phyloP scores from a whole-genome alignment of 345 rosid genomes.

The Populus ilicifolia region DNA sequence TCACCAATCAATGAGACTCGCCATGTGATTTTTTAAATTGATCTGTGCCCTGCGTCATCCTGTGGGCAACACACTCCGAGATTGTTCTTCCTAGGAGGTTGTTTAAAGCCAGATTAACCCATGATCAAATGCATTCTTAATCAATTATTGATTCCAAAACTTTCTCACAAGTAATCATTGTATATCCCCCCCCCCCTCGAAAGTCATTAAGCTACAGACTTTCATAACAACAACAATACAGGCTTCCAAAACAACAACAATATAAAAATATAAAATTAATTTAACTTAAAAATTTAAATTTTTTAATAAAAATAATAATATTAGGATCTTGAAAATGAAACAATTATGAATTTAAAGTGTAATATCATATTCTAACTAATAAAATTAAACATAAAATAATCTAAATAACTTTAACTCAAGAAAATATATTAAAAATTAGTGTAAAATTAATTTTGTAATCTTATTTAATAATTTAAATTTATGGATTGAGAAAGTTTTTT shows the following conservation, averaged over 20 bases:
- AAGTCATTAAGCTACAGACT: neutral
- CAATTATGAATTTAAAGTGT: fast-evolving
- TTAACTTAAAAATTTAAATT: too few relatives aligned
- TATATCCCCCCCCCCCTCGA: too few relatives aligned
- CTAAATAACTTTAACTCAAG: too few relatives aligned
- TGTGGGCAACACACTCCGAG: conserved; percentile 22
- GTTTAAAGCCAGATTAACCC: neutral
- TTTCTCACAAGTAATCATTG: neutral
- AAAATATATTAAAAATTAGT: too few relatives aligned
- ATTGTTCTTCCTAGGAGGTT: conserved; percentile 17
- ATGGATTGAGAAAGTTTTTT: too few relatives aligned
- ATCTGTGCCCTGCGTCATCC: conserved; percentile 18
- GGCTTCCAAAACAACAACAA: neutral
- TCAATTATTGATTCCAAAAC: neutral
- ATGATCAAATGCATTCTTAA: neutral
- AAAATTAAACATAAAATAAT: too few relatives aligned
- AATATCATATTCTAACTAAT: too few relatives aligned
- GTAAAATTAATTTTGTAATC: too few relatives aligned
- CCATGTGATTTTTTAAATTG: conserved; percentile 28
- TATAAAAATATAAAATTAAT: too few relatives aligned
- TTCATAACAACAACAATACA: neutral
- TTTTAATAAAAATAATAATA: too few relatives aligned
- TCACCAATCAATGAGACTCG: conserved; percentile 21
- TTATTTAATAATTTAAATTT: too few relatives aligned
- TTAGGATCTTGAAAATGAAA: too few relatives aligned